phyloP scores from a whole-genome alignment of 441 rosid species.

The Syzygium malaccense region DNA sequence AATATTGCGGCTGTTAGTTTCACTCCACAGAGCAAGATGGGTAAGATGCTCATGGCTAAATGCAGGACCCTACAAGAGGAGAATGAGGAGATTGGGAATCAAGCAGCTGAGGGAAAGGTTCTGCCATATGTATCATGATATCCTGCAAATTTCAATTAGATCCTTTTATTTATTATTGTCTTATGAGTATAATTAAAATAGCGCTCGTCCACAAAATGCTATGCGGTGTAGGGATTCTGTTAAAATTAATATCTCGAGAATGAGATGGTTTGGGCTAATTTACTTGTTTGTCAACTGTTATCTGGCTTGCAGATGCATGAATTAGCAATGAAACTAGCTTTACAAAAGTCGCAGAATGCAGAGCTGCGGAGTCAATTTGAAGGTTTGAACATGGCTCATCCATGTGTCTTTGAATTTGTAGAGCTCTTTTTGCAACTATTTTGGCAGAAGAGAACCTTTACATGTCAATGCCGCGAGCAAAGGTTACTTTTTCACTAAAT shows the following conservation, averaged over 20 bases:
- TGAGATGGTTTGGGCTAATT: background rate
- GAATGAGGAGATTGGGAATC: conserved; percentile 96
- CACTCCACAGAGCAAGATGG: conserved; percentile 91
- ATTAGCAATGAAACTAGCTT: conserved; percentile 70
- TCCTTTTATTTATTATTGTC: background rate
- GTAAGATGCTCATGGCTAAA: conserved; percentile 97
- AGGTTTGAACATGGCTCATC: conserved; percentile 31
- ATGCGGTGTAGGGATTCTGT: background rate
- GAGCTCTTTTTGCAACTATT: background rate
- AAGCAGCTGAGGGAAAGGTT: conserved; percentile 97
- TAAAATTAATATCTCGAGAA: background rate
- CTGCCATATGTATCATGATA: background rate
- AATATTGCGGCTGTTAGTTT: conserved; percentile 81
- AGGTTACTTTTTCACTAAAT: background rate
- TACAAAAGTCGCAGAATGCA: conserved; percentile 80
- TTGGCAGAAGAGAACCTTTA: background rate
- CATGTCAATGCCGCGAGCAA: background rate
- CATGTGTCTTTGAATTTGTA: background rate
- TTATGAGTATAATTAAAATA: background rate
- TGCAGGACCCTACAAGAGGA: conserved; percentile 94
- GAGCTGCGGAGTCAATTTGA: conserved; percentile 85
- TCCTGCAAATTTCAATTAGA: background rate
- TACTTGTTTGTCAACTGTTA: background rate
- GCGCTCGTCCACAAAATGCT: background rate
- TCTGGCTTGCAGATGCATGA: conserved; percentile 69